Evolutionary conservation across 345 rosid species (phyloP).

Genomic region (Cardiospermum halicacabum): DNA sequence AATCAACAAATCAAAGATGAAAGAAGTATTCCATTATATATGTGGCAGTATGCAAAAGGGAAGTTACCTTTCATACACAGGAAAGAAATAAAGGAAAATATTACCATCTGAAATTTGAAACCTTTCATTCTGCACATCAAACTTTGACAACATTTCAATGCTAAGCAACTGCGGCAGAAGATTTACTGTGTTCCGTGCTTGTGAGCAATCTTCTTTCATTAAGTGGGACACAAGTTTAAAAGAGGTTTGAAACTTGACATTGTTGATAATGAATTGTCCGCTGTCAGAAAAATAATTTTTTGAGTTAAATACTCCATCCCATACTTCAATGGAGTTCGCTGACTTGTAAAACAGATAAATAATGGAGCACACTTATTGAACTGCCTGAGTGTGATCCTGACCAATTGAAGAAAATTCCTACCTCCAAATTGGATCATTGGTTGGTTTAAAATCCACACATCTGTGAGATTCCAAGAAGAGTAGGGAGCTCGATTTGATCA

Average conservation of each 20-base stretch:
- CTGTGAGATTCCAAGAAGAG: not conserved
- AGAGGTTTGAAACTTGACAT: not conserved
- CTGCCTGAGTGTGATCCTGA: not conserved
- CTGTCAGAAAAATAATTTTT: not conserved
- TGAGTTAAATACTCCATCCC: too few relatives aligned
- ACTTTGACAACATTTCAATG: not conserved
- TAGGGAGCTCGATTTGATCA: not conserved
- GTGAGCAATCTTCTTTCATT: slow-evolving; percentile 5
- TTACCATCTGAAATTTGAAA: slow-evolving; percentile 10
- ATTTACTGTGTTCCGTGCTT: not conserved
- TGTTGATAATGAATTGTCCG: slow-evolving; percentile 10
- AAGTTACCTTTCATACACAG: slow-evolving; percentile 18
- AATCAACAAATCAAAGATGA: not conserved
- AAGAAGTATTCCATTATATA: not conserved
- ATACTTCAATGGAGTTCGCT: too few relatives aligned
- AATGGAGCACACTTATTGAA: too few relatives aligned
- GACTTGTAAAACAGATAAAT: too few relatives aligned
- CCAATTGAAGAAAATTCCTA: not conserved
- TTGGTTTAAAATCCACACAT: slow-evolving; percentile 3
- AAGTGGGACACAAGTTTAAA: slow-evolving; percentile 8
- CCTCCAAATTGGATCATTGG: slow-evolving; percentile 17
- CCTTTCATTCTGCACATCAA: slow-evolving; percentile 11
- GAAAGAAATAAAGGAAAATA: slow-evolving; percentile 21
- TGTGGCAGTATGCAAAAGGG: not conserved
- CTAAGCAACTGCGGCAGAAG: slow-evolving; percentile 7